Base-by-base conservation (phyloP, 2,329 filamentous ascomycete species). In the Penicillium nordicum region DNA sequence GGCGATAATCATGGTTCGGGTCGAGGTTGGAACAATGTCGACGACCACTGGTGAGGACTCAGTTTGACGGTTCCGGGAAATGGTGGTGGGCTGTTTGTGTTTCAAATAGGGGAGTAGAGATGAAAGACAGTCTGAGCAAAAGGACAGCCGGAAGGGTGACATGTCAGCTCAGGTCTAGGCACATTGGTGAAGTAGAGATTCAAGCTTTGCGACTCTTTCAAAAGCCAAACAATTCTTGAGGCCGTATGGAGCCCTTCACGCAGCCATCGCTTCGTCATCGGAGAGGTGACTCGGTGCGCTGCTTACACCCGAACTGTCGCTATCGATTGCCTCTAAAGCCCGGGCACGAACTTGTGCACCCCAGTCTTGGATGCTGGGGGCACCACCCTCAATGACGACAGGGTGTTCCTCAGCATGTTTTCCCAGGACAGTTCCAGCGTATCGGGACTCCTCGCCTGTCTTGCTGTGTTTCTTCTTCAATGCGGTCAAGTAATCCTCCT, bases 401-500 rank as follows among this genome's bases (percentile, higher is more conserved):
- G 88, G 83, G 67, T 84, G 85, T 55, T 87, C 83, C 63, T 96
- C 90, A 47, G 82, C 82, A 43, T 82, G 79, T 62, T 87, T 87
- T 4, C 93, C 93, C 11, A 97, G 79, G 0, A 94, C 83, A 0
- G 93, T 96, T 30, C 90, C 91, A 63, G 88, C 85, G 72, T 91
- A 96, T 67, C 93, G 88, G 10, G 88, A 87, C 68, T 96, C 92
- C 67, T 95, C 91, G 60, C 89, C 90, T 0, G 88, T 89, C 66
- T 94, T 95, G 76, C 88, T 92, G 73, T 96, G 90, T 70, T 95
- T 96, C 76, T 92, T 94, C 75, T 96, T 97, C 41, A 97, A 78
- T 5, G 86, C 88, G 55, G 82, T 85, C 18, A 92, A 70, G 68
- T 88, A 92, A 70, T 92, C 88, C 23, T 85, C 86, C 56, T 84